phyloP scores from a whole-genome alignment of 2,329 filamentous ascomycete species.

The Karstenula rhodostoma region DNA sequence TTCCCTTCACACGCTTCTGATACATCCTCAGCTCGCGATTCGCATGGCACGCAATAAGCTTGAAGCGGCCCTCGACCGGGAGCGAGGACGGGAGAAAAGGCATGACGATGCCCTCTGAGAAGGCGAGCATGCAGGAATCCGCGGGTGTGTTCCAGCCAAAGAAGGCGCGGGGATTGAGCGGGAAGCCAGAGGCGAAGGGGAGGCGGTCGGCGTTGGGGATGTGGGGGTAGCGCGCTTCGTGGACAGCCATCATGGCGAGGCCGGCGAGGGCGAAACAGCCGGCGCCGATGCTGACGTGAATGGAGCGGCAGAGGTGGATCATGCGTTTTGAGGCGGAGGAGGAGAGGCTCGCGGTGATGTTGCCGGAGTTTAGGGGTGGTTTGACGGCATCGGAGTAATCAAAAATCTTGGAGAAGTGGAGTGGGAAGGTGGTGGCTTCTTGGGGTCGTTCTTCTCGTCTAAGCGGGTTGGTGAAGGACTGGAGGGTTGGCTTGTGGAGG shows the following conservation, averaged over 20 bases:
- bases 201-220: constrained; percentile 36
- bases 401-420: constrained; percentile 47
- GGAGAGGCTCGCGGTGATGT: constrained; percentile 44
- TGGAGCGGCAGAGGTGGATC: constrained; percentile 49
- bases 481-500: constrained; percentile 49
- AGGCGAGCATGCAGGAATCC: constrained; percentile 58
- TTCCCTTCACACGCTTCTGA: constrained; percentile 51
- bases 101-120: constrained; percentile 56
- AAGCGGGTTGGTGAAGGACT: constrained; percentile 55
- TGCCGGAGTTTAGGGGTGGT: constrained; percentile 50
- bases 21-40: constrained; percentile 54
- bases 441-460: constrained; percentile 30
- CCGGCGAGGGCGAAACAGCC: constrained; percentile 57
- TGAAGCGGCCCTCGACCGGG: constrained; percentile 48
- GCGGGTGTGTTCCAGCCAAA: constrained; percentile 50
- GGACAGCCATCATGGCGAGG: constrained; percentile 56
- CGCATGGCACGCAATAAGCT: constrained; percentile 50
- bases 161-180: constrained; percentile 56
- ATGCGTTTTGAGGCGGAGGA: constrained; percentile 44
- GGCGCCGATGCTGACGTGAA: constrained; percentile 52
- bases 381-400: constrained; percentile 43
- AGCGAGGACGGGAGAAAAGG: constrained; percentile 51
- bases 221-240: constrained; percentile 45
- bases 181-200: constrained; percentile 55
- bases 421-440: constrained; percentile 32